Evolutionary conservation across 2,329 filamentous ascomycete species (phyloP).

Genomic region (Annulohypoxylon truncatum): DNA sequence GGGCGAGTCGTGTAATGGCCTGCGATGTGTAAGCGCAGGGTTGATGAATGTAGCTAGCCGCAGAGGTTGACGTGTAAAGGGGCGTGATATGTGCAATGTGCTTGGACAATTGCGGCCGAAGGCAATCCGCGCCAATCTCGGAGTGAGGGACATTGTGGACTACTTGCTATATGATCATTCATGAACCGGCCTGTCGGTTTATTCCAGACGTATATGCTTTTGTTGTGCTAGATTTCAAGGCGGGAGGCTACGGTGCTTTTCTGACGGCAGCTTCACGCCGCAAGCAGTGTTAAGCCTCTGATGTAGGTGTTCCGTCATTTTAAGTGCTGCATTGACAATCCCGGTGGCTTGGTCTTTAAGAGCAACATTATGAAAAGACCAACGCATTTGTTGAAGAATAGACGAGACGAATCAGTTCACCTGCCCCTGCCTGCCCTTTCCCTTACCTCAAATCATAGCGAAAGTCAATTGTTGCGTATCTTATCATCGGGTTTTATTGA

Average conservation of each 20-base stretch:
- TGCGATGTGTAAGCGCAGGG: not conserved
- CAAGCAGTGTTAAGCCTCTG: not conserved
- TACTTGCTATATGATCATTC: conserved; percentile 13
- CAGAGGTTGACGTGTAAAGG: not conserved
- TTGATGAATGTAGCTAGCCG: not conserved
- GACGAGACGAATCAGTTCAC: conserved; percentile 13
- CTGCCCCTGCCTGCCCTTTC: no score
- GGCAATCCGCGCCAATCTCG: conserved; percentile 29
- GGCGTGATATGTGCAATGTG: conserved; percentile 1
- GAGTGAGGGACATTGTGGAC: conserved; percentile 27
- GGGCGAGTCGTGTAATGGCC: conserved; percentile 21
- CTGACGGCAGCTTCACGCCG: not conserved
- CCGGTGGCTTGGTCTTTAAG: not conserved
- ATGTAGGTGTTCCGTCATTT: conserved; percentile 32
- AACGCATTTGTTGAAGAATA: not conserved
- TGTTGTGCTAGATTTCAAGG: not conserved
- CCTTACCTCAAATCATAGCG: conserved; percentile 8
- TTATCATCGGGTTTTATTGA: conserved; percentile 9
- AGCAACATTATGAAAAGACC: not conserved
- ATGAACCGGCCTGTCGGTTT: conserved; percentile 6
- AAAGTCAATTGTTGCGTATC: conserved; percentile 12
- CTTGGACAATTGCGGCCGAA: conserved; percentile 19
- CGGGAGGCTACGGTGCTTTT: not conserved
- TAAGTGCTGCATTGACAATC: not conserved
- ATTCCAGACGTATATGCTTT: not conserved